A percentile compares a stretch with the other conserved stretches of the same genome.
phyloP scores from a whole-genome alignment of 2,329 filamentous ascomycete genomes.

The Xylariaceae sp. region DNA sequence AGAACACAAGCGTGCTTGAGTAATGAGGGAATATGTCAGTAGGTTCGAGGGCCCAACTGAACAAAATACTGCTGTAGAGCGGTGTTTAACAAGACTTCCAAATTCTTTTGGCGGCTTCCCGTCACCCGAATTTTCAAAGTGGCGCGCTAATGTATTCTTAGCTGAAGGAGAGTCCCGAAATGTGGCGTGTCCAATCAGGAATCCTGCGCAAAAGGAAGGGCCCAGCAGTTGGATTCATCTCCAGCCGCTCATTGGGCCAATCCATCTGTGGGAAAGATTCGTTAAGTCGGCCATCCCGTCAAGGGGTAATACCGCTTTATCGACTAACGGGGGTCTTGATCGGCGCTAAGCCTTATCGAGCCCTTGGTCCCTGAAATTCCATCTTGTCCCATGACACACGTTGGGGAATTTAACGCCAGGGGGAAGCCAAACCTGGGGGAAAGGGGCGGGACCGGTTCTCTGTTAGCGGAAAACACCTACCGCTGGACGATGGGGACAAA shows the following conservation, averaged over 20 bases:
- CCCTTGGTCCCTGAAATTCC: background rate
- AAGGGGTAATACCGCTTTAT: conserved; percentile 5
- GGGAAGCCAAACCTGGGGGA: too few species aligned
- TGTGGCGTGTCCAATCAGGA: conserved; percentile 11
- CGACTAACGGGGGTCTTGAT: background rate
- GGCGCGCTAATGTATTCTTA: conserved; percentile 10
- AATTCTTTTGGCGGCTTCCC: conserved; percentile 12
- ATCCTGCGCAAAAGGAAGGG: background rate
- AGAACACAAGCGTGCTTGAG: conserved; percentile 1
- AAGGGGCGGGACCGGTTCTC: too few species aligned
- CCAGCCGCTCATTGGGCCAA: conserved; percentile 5
- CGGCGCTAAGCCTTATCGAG: conserved; percentile 6
- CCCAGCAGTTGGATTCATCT: conserved; percentile 7
- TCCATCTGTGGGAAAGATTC: conserved; percentile 2
- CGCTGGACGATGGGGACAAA: background rate
- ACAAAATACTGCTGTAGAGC: conserved; percentile 5
- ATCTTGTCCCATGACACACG: too few species aligned
- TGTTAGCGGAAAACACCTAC: too few species aligned
- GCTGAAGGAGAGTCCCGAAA: conserved; percentile 7
- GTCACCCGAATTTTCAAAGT: conserved; percentile 15
- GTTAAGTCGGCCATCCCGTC: conserved; percentile 8
- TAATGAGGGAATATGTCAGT: conserved; percentile 13
- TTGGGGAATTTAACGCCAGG: too few species aligned
- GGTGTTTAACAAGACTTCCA: conserved; percentile 5
- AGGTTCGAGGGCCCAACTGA: conserved; percentile 8